Percentiles rank a stretch among this genome's conserved stretches.
These are phyloP conservation scores for Xylaria grammica DNA, from an alignment of 495 filamentous ascomycete species.

Conservation along the genomic window DNA sequence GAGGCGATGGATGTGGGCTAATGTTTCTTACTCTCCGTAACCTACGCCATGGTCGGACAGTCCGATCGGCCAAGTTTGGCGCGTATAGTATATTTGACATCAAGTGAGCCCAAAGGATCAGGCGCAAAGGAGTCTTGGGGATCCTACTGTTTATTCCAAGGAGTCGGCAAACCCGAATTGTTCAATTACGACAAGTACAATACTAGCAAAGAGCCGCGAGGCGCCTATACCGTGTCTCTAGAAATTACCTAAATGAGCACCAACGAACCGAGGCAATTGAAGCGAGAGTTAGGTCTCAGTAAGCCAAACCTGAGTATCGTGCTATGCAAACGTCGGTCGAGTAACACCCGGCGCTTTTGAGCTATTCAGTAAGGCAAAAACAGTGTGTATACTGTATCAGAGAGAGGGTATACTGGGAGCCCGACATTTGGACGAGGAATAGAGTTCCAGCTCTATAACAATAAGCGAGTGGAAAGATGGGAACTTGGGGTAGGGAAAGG, in stretches of 20 bases:
- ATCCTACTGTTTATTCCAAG: conserved; percentile 11
- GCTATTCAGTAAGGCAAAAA: background rate
- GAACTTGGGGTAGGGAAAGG: background rate
- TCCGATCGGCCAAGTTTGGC: background rate
- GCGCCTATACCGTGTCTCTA: background rate
- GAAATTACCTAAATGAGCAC: background rate
- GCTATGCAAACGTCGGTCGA: conserved; percentile 18
- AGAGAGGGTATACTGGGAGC: background rate
- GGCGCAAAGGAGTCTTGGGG: background rate
- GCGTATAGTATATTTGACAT: background rate
- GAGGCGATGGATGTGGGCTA: too few relatives aligned
- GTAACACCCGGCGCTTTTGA: background rate
- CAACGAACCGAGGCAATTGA: conserved; percentile 23
- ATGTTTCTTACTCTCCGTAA: background rate
- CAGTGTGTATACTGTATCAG: background rate
- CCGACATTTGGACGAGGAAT: background rate
- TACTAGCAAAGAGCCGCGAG: background rate
- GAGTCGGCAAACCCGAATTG: conserved; percentile 11
- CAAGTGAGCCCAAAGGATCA: background rate
- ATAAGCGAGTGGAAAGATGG: background rate
- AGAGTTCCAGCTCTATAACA: background rate
- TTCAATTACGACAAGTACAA: background rate
- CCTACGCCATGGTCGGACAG: conserved; percentile 6
- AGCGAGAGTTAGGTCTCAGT: conserved; percentile 12
- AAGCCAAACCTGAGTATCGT: background rate